Evolutionary conservation across 208 protist species (phyloP).

Genomic region (Leishmania tarentolae): DNA sequence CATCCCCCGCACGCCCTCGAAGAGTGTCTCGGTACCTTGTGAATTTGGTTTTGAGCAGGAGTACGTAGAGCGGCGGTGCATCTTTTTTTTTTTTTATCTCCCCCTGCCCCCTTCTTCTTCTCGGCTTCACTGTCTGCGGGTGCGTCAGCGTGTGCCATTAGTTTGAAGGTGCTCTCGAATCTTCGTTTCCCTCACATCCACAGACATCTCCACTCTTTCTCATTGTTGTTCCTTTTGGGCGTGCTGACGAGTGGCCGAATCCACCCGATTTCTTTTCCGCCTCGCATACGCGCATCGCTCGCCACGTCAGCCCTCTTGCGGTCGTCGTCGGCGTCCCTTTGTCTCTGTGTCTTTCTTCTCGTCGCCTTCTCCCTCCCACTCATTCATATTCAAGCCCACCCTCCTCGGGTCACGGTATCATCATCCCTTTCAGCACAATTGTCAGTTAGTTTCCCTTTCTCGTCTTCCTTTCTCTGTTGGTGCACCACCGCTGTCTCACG

Average conservation of each 20-base stretch:
- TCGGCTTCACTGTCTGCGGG: background rate
- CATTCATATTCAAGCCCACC: too few species aligned
- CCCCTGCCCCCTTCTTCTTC: background rate
- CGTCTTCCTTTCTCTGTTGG: background rate
- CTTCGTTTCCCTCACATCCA: too few species aligned
- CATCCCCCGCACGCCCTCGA: background rate
- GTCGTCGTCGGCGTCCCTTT: background rate
- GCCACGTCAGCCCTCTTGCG: too few species aligned
- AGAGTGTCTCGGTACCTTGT: background rate
- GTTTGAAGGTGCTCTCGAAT: too few species aligned
- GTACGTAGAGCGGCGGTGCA: background rate
- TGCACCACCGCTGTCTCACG: too few species aligned
- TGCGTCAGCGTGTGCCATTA: background rate
- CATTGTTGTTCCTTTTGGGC: too few species aligned
- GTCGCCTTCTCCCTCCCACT: background rate
- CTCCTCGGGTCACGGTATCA: too few species aligned
- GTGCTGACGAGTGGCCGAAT: background rate
- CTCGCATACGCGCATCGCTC: background rate
- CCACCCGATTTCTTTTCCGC: background rate
- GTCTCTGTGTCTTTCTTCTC: background rate
- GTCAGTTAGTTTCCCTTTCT: background rate
- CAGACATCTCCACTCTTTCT: too few species aligned
- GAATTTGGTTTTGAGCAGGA: background rate
- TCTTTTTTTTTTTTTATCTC: background rate
- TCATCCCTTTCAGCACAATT: background rate